These are phyloP conservation scores for Nematodospora anomalae DNA, from an alignment of 1,139 yeast genomes.

Conservation along the genomic window DNA sequence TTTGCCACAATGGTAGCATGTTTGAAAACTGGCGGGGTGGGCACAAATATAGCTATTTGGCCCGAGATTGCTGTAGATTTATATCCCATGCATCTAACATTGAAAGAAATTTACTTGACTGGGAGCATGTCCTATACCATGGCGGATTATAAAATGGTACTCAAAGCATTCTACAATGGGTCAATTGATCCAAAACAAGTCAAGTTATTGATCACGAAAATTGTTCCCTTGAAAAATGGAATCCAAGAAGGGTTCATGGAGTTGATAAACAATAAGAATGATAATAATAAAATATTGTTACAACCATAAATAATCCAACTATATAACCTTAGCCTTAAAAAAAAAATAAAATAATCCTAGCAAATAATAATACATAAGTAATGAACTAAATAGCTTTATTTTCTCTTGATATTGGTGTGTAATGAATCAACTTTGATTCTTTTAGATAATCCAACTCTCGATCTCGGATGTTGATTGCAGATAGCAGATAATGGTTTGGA, in stretches of 20 bases:
- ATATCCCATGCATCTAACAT: conserved; percentile 40
- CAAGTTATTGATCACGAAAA: conserved; percentile 33
- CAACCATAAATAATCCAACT: not conserved
- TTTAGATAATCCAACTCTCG: conserved; percentile 36
- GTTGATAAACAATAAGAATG: not conserved
- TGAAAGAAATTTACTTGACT: conserved; percentile 37
- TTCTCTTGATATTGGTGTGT: conserved; percentile 23
- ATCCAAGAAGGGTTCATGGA: conserved; percentile 33
- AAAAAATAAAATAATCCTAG: too few species aligned
- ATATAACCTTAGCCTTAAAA: not conserved
- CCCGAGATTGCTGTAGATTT: conserved; percentile 22
- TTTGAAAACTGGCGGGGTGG: conserved; percentile 55
- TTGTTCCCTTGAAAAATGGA: conserved; percentile 33
- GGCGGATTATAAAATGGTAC: conserved; percentile 37
- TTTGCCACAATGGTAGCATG: conserved; percentile 52
- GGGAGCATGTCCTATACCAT: conserved; percentile 44
- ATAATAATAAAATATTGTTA: too few species aligned
- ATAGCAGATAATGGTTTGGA: conserved; percentile 18
- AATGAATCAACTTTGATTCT: conserved; percentile 31
- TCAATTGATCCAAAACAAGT: conserved; percentile 26
- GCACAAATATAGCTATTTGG: conserved; percentile 66
- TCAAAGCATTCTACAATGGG: conserved; percentile 32
- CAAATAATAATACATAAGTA: conserved; percentile 1
- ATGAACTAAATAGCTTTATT: not conserved
- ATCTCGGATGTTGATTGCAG: conserved; percentile 13